Evolutionary conservation across 2,329 filamentous ascomycete genomes (phyloP), one percentile per base, ranked within the genome.

Genomic region (Parafenestella ontariensis): DNA sequence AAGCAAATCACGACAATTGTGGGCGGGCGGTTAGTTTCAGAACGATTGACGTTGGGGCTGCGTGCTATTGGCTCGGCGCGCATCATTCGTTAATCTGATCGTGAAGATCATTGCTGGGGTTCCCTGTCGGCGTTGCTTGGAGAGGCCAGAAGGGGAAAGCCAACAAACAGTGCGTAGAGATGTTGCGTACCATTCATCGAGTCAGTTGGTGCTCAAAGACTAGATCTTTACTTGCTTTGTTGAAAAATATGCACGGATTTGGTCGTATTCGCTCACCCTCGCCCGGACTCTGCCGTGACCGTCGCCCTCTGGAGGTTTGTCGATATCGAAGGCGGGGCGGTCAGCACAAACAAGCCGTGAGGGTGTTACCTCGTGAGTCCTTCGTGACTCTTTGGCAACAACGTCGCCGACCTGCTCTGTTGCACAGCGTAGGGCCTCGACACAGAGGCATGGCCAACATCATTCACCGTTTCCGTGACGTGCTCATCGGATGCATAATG

Each of bases 31-130:
- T 58, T 65, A 65, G 70, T 64, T 66, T 70, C 62, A 62, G 47
- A 52, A 59, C 51, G 61, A 57, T 52, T 56, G 58, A 52, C 46
- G 49, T 47, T 34, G 61, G 56, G 28, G 50, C 45, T 54, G 47
- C 49, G 51, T 53, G 49, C 54, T 52, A 74, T 73, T 74, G 70
- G 65, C 54, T 61, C 53, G 57, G 67, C 46, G 68, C 53, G 55
- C 62, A 65, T 64, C 56, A 62, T 63, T 73, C 70, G 70, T 71
- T 65, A 73, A 75, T 73, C 70, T 73, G 65, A 69, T 65, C 65
- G 64, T 45, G 56, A 48, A 56, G 69, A 73, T 73, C 68, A 36
- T 31, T 37, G 36, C 61, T 52, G 53, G 69, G 64, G 50, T 54
- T 62, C 68, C 71, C 62, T 71, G 69, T 26, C 17, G 26, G 15